phyloP scores from a whole-genome alignment of 108 stramenopile species.

The Ochromonas danica region DNA sequence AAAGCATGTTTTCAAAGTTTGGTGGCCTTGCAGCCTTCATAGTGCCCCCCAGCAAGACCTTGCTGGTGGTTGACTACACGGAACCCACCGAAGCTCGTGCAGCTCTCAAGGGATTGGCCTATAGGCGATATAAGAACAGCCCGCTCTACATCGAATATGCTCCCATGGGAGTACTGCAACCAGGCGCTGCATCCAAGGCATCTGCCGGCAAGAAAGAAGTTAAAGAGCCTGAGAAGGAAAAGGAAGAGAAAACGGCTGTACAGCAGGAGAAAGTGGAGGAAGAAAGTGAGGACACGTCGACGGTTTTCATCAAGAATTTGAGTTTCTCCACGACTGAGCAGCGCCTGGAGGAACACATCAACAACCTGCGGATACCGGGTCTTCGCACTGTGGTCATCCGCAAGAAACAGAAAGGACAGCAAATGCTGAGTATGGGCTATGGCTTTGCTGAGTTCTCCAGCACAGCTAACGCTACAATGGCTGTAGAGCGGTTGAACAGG shows the following conservation, averaged over 20 bases:
- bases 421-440: slow-evolving; percentile 83
- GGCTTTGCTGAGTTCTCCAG: slow-evolving; percentile 94
- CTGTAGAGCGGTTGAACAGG: slow-evolving; percentile 74
- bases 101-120: slow-evolving; percentile 87
- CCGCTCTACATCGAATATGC: slow-evolving; percentile 99
- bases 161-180: slow-evolving; percentile 57
- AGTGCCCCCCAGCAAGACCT: slow-evolving; percentile 77
- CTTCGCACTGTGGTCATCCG: slow-evolving; percentile 83
- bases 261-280: slow-evolving; percentile 53
- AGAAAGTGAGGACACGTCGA: slow-evolving; percentile 43
- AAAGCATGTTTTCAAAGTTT: slow-evolving; percentile 73
- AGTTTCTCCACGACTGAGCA: slow-evolving; percentile 84
- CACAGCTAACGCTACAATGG: slow-evolving; percentile 63
- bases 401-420: slow-evolving; percentile 64
- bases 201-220: not conserved
- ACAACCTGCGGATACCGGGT: not conserved
- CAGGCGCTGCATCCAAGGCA: not conserved
- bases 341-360: slow-evolving; percentile 64
- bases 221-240: slow-evolving; percentile 48
- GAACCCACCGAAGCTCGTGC: slow-evolving; percentile 77
- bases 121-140: slow-evolving; percentile 85
- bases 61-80: slow-evolving; percentile 85
- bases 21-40: slow-evolving; percentile 63
- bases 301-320: slow-evolving; percentile 92
- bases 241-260: slow-evolving; percentile 18